phyloP scores from a whole-genome alignment of 2,329 filamentous ascomycete species.

The Eurotiales sp. region DNA sequence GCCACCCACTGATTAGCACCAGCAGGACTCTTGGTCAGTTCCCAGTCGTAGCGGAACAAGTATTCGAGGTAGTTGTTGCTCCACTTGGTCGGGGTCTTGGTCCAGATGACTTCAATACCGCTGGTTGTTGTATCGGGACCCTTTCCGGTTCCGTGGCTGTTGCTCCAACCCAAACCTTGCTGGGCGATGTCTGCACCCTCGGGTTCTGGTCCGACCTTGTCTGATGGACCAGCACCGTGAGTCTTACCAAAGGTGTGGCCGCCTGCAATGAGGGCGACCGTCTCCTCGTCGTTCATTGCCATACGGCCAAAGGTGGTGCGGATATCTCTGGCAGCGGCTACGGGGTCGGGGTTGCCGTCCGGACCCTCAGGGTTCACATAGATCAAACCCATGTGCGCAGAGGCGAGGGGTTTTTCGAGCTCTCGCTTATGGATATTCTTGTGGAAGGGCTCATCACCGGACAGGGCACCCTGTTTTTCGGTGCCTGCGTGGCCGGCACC shows the following conservation, averaged over 20 bases:
- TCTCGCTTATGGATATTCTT: conserved; percentile 58
- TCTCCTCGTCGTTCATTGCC: conserved; percentile 82
- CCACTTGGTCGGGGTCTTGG: conserved; percentile 71
- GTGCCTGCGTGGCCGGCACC: conserved; percentile 48
- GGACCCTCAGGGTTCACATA: conserved; percentile 80
- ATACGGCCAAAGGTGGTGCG: conserved; percentile 72
- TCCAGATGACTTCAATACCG: conserved; percentile 77
- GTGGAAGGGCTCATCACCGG: conserved; percentile 39
- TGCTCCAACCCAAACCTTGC: conserved; percentile 71
- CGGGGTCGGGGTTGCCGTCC: conserved; percentile 66
- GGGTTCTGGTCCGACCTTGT: conserved; percentile 65
- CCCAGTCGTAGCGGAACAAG: conserved; percentile 76
- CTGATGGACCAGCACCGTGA: conserved; percentile 64
- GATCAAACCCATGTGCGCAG: conserved; percentile 72
- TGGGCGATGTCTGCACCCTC: conserved; percentile 60
- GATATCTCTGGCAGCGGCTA: conserved; percentile 68
- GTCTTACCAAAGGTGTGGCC: conserved; percentile 80
- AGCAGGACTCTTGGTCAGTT: conserved; percentile 69
- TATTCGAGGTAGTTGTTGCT: conserved; percentile 71
- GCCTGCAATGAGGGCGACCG: conserved; percentile 72
- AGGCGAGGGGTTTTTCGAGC: conserved; percentile 64
- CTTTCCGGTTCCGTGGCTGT: conserved; percentile 61
- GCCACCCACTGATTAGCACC: conserved; percentile 75
- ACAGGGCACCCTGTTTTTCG: conserved; percentile 38
- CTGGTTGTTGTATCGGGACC: conserved; percentile 71